Evolutionary conservation across 345 rosid species (phyloP).

Genomic region (Citrus glauca): DNA sequence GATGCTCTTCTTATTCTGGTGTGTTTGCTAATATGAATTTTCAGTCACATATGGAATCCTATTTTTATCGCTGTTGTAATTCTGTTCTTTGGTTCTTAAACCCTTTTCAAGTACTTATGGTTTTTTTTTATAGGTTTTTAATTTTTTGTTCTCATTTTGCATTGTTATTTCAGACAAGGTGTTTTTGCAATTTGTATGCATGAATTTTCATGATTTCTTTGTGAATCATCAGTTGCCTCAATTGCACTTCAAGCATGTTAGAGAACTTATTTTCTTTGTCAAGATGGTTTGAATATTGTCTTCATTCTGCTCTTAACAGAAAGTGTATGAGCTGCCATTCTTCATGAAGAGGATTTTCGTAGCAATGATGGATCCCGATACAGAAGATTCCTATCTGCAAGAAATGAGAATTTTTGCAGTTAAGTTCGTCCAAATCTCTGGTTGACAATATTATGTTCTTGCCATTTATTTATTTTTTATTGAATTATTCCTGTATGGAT

Average conservation of each 20-base stretch:
- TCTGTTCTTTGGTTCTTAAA: no score
- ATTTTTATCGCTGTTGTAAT: not conserved
- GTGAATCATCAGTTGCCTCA: not conserved
- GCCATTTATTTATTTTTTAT: not conserved
- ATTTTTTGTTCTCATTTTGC: no score
- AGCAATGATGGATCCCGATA: slow-evolving; percentile 80
- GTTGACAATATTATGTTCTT: not conserved
- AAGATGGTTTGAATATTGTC: slow-evolving; percentile 9
- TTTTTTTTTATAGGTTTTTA: no score
- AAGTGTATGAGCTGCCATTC: slow-evolving; percentile 55
- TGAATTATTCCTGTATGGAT: not conserved
- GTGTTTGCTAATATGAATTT: not conserved
- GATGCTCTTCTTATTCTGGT: not conserved
- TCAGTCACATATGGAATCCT: not conserved
- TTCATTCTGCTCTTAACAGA: slow-evolving; percentile 40
- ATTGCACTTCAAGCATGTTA: slow-evolving; percentile 2
- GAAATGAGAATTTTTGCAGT: slow-evolving; percentile 78
- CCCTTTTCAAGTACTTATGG: no score
- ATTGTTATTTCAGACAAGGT: not conserved
- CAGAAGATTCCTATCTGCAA: slow-evolving; percentile 37
- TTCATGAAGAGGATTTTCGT: slow-evolving; percentile 61
- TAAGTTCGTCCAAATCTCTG: slow-evolving; percentile 29
- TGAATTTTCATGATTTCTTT: not conserved
- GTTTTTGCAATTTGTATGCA: not conserved
- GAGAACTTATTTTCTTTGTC: not conserved